Evolutionary conservation across 257 asterid genomes (phyloP), one percentile per base, ranked within the genome.

Genomic region (Przewalskia tangutica): DNA sequence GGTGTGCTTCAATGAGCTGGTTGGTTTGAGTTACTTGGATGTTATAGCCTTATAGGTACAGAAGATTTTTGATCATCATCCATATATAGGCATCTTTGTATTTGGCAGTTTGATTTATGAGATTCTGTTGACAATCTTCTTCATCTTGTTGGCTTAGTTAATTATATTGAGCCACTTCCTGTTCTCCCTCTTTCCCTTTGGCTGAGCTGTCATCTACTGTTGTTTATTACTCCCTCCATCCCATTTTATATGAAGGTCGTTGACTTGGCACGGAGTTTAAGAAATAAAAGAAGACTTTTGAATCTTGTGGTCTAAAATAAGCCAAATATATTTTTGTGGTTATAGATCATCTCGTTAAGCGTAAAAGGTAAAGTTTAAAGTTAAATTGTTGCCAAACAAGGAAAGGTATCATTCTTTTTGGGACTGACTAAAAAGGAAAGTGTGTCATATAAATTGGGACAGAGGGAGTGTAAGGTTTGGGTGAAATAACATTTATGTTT

Each of bases 401-500:
- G 32, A 27, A 27, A 27, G 32, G 32, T 27, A 27, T 27, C 32
- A 27, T 27, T 27, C 32, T 27, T 27, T 27, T 27, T 27, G 32
- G 32, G 32, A 27, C 32, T 27, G 32, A 27, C 32, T 27, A 27
- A 27, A 27, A 2, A 27, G 32, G 32, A 27, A 27, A 27, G 32
- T 27, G 32, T 27, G 32, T 27, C 32, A 27, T 27, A 27, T 27
- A 27, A 27, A 0, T 27, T 27, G 32, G 32, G 32, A 27, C 32
- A 27, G 32, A 27, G 32, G 32, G 32, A 27, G 1, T 27, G 1
- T 27, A 27, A 50, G 16, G 48, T 56, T 50, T 77, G 70, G 36
- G 55, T 54, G 50, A 63, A 76, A 83, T 38, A 6, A 50, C 56
- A 76, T 77, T 83, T 56, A 55, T 34, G 36, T 66, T 84, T 53